Conservation (phyloP, 2,329 filamentous ascomycete genomes). For the Leptographium procerum region DNA sequence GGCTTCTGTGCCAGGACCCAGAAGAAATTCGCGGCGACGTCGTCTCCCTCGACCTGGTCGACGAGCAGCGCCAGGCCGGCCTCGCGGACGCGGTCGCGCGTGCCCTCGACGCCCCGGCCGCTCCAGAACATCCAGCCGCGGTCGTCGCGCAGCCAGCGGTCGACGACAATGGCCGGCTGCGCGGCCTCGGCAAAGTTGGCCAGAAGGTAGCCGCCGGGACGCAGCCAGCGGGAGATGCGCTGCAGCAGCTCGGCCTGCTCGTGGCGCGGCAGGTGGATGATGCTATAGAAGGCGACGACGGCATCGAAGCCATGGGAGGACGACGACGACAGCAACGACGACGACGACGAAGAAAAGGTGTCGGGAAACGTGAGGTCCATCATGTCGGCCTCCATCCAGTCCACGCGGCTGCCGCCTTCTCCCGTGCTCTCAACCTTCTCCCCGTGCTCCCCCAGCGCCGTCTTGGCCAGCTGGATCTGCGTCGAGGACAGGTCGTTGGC, state of each 20-base stretch:
- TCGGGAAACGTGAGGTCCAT: constrained; percentile 20
- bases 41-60: constrained; percentile 19
- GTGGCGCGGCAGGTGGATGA: constrained; percentile 40
- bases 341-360: too few species aligned
- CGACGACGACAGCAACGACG: too few species aligned
- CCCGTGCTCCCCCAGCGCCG: constrained; percentile 15
- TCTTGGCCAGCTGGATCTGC: constrained; percentile 23
- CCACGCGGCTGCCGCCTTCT: constrained; percentile 8
- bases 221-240: constrained; percentile 36
- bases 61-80: constrained; percentile 23
- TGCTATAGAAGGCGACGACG: constrained; percentile 39
- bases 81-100: constrained; percentile 18
- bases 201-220: constrained; percentile 37
- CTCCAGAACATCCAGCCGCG: constrained; percentile 34
- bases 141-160: constrained; percentile 27
- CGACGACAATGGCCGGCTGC: constrained; percentile 17
- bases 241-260: constrained; percentile 36
- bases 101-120: constrained; percentile 25
- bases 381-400: constrained; percentile 28
- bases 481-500: constrained; percentile 30
- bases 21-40: constrained; percentile 22
- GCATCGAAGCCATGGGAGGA: constrained; percentile 39
- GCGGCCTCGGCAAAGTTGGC: constrained; percentile 29
- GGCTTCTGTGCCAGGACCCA: constrained; percentile 27
- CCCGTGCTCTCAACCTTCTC: constrained; percentile 5